Percentiles rank a stretch among this genome's conserved stretches.
Evolutionary conservation across 2,329 filamentous ascomycete species (phyloP).

Genomic region (Cercospora sojina): DNA sequence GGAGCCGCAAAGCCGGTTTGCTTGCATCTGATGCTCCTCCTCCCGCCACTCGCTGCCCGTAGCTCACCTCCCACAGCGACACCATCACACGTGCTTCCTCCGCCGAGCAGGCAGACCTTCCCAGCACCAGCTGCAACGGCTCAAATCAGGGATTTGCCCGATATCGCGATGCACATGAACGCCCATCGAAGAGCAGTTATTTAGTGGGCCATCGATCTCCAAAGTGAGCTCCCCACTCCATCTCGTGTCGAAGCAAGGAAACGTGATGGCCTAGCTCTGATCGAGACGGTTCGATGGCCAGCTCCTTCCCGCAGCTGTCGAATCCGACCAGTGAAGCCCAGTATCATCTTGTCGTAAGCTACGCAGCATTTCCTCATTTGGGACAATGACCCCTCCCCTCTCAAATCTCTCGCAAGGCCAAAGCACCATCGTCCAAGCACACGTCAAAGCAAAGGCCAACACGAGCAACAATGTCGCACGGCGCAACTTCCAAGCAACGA

Average conservation of each 20-base stretch:
- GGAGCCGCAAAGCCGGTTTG: slow-evolving; percentile 7
- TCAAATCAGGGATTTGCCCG: background rate
- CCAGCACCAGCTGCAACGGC: slow-evolving; percentile 13
- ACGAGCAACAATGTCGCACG: background rate
- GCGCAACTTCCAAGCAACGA: background rate
- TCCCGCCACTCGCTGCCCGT: background rate
- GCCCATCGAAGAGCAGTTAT: background rate
- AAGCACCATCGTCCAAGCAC: background rate
- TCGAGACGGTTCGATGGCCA: background rate
- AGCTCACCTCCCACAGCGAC: background rate
- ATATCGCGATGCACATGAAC: background rate
- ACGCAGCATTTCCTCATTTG: background rate
- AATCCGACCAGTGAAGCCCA: background rate
- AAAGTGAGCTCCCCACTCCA: background rate
- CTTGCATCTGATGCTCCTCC: background rate
- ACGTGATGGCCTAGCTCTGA: background rate
- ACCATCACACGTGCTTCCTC: background rate
- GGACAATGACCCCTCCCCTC: background rate
- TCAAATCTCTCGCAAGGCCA: background rate
- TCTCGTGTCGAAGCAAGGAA: background rate
- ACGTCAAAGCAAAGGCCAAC: background rate
- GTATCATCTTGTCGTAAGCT: background rate
- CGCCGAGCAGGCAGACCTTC: background rate
- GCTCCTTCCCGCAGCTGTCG: background rate
- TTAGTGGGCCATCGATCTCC: background rate